phyloP scores from a whole-genome alignment of 441 rosid genomes.

The Populus hybrid region DNA sequence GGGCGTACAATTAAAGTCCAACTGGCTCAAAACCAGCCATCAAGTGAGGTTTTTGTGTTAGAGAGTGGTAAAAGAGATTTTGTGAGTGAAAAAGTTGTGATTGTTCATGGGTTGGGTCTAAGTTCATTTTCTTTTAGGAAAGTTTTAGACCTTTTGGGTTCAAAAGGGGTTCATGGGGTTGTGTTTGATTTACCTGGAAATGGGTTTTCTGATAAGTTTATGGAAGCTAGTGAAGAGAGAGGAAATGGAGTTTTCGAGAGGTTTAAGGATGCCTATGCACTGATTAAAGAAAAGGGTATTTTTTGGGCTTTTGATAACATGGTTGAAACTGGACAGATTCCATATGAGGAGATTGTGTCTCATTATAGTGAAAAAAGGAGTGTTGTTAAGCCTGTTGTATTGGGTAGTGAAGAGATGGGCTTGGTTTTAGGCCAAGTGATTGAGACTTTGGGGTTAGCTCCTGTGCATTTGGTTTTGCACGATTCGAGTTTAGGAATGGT shows the following conservation, averaged over 20 bases:
- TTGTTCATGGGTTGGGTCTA: slow-evolving; percentile 82
- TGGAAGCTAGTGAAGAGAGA: slow-evolving; percentile 53
- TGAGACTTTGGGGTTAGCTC: slow-evolving; percentile 64
- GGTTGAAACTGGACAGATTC: slow-evolving; percentile 90
- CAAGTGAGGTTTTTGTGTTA: slow-evolving; percentile 59
- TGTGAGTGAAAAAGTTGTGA: slow-evolving; percentile 49
- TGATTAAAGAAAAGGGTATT: slow-evolving; percentile 79
- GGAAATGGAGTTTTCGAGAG: slow-evolving; percentile 51
- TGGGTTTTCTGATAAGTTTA: slow-evolving; percentile 87
- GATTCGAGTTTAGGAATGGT: slow-evolving; percentile 76
- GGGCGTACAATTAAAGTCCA: slow-evolving; percentile 78
- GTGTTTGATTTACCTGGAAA: slow-evolving; percentile 88
- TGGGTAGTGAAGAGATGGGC: slow-evolving; percentile 72
- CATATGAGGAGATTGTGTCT: slow-evolving; percentile 61
- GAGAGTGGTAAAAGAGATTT: slow-evolving; percentile 35
- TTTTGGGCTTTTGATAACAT: slow-evolving; percentile 95
- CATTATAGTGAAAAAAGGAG: slow-evolving; percentile 40
- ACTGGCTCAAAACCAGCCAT: slow-evolving; percentile 37
- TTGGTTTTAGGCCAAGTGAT: slow-evolving; percentile 69
- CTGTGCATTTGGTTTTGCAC: slow-evolving; percentile 87
- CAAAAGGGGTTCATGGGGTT: slow-evolving; percentile 58
- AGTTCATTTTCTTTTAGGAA: slow-evolving; percentile 71
- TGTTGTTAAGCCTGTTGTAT: slow-evolving; percentile 43
- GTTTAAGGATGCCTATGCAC: slow-evolving; percentile 58
- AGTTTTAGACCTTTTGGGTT: slow-evolving; percentile 45